Percentiles rank a stretch among this genome's conserved stretches.
Evolutionary conservation across 2,329 filamentous ascomycete species (phyloP).

Genomic region (Clarireedia paspali): DNA sequence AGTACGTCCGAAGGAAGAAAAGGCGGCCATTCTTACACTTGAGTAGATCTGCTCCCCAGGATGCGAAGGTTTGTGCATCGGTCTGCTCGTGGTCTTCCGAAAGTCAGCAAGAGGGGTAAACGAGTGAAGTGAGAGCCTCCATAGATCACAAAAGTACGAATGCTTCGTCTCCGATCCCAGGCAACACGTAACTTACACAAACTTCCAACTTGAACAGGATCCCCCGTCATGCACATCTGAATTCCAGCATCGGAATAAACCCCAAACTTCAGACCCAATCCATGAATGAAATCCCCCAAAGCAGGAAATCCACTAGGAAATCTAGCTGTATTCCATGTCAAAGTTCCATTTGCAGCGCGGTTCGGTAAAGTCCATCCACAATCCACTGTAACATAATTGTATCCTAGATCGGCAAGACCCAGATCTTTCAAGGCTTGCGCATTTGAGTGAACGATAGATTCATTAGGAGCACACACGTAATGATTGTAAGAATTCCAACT

Average conservation of each 20-base stretch:
- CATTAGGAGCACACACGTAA: slow-evolving; percentile 39
- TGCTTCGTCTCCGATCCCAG: neutral
- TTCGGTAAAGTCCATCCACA: slow-evolving; percentile 40
- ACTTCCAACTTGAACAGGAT: slow-evolving; percentile 21
- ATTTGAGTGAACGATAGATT: slow-evolving; percentile 39
- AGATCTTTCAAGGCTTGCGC: slow-evolving; percentile 39
- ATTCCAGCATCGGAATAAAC: slow-evolving; percentile 35
- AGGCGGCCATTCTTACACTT: slow-evolving; percentile 31
- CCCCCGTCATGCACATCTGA: slow-evolving; percentile 26
- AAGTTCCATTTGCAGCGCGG: slow-evolving; percentile 28
- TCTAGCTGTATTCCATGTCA: slow-evolving; percentile 35
- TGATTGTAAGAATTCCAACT: slow-evolving; percentile 45
- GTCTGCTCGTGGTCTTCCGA: slow-evolving; percentile 19
- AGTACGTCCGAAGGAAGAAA: neutral
- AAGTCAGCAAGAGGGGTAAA: neutral
- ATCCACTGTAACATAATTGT: slow-evolving; percentile 42
- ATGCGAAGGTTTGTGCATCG: slow-evolving; percentile 22
- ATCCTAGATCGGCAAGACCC: slow-evolving; percentile 37
- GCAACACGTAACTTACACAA: slow-evolving; percentile 18
- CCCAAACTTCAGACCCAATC: slow-evolving; percentile 34
- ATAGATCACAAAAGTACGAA: too few relatives aligned
- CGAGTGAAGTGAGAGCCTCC: too few relatives aligned
- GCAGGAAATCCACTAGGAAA: slow-evolving; percentile 37
- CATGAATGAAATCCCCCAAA: slow-evolving; percentile 35
- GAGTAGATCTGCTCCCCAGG: slow-evolving; percentile 32